A percentile compares a stretch with the other conserved stretches of the same genome.
These are phyloP conservation scores for Paraconiothyrium brasiliense DNA, from an alignment of 2,329 filamentous ascomycete species.

Conservation along the genomic window DNA sequence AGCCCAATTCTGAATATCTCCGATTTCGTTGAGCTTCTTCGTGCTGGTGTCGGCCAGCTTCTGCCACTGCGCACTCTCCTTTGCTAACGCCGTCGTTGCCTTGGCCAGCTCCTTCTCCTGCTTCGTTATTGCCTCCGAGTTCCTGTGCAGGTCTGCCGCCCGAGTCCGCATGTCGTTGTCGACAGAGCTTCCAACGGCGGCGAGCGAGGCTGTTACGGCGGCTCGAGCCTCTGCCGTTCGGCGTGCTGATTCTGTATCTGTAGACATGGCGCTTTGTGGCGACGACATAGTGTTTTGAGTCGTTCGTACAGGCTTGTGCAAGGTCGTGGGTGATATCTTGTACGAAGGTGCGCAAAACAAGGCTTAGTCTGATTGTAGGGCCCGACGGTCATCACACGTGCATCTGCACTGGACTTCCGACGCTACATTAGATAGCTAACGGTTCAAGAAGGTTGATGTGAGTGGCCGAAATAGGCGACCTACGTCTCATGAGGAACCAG, in stretches of 20 bases:
- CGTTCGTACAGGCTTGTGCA: constrained; percentile 12
- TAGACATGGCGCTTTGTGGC: constrained; percentile 33
- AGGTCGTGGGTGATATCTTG: constrained; percentile 4
- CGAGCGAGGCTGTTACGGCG: constrained; percentile 60
- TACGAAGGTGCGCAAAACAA: background rate
- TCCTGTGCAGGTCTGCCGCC: constrained; percentile 74
- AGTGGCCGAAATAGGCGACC: constrained; percentile 29
- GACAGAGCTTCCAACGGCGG: constrained; percentile 71
- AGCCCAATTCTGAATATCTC: constrained; percentile 87
- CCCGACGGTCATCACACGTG: constrained; percentile 10
- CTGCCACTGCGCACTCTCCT: constrained; percentile 72
- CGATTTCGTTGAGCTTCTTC: constrained; percentile 76
- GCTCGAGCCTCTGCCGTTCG: constrained; percentile 60
- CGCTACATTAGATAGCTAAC: background rate
- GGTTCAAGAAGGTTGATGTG: constrained; percentile 24
- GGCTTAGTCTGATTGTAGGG: background rate
- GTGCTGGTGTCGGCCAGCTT: constrained; percentile 70
- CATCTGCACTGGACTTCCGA: constrained; percentile 5
- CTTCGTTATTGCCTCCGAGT: constrained; percentile 69
- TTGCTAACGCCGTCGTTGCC: constrained; percentile 67
- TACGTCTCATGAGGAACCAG: constrained; percentile 9
- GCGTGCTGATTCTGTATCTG: constrained; percentile 42
- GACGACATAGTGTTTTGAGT: constrained; percentile 4
- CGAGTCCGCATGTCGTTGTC: constrained; percentile 74
- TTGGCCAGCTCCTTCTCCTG: constrained; percentile 73